Evolutionary conservation across 2,329 filamentous ascomycete genomes (phyloP).

Genomic region (Monosporascus sp.): DNA sequence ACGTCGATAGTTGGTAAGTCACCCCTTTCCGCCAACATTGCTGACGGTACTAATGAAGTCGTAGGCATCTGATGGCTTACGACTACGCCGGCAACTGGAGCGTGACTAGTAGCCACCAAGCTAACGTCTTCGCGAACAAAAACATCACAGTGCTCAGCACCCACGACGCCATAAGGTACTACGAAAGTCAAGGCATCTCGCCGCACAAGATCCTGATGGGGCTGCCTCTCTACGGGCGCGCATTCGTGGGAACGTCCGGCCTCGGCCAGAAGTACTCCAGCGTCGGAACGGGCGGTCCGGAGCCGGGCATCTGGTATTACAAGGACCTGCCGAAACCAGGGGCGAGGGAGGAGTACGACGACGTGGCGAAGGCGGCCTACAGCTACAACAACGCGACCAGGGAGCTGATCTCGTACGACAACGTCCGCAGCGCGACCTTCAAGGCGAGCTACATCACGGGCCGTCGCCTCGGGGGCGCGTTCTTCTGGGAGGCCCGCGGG

Average conservation of each 20-base stretch:
- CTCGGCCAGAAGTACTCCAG: constrained; percentile 59
- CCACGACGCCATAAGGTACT: constrained; percentile 58
- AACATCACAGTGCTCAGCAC: constrained; percentile 66
- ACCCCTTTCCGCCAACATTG: neutral
- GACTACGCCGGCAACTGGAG: constrained; percentile 69
- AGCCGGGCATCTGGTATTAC: constrained; percentile 58
- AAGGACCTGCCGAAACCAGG: constrained; percentile 61
- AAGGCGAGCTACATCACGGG: constrained; percentile 62
- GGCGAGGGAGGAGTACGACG: constrained; percentile 51
- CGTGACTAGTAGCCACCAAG: constrained; percentile 55
- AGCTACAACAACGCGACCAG: constrained; percentile 56
- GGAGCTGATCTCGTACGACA: constrained; percentile 68
- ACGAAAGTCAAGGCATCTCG: constrained; percentile 53
- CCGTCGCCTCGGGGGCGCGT: constrained; percentile 63
- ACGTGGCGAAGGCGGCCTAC: constrained; percentile 57
- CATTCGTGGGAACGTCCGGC: constrained; percentile 63
- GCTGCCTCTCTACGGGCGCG: constrained; percentile 72
- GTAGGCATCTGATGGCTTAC: constrained; percentile 56
- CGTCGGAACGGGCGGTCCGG: constrained; percentile 52
- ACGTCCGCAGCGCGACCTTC: constrained; percentile 45
- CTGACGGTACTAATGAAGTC: neutral
- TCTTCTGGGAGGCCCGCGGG: constrained; percentile 80
- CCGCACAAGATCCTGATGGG: constrained; percentile 66
- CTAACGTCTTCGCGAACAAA: constrained; percentile 58
- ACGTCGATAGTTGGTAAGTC: constrained; percentile 49